Conservation (phyloP, 169 alveolate species). For the Eimeria acervulina region DNA sequence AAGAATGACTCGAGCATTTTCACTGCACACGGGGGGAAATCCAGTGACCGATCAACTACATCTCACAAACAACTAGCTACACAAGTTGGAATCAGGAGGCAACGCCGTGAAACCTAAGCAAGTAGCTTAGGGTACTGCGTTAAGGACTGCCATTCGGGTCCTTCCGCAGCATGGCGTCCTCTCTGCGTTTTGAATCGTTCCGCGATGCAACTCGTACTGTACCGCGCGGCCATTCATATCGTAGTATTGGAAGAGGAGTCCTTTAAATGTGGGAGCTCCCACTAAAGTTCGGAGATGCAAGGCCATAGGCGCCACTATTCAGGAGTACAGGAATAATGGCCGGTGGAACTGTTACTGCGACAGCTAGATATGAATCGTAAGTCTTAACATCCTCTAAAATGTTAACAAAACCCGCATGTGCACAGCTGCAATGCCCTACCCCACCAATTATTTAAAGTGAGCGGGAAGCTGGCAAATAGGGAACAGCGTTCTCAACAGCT, state of each 20-base stretch:
- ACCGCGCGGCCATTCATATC: background rate
- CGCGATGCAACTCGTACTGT: background rate
- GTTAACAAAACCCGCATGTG: background rate
- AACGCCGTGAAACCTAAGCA: background rate
- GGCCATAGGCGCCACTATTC: background rate
- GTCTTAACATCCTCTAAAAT: background rate
- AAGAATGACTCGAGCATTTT: constrained; percentile 73
- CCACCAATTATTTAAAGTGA: background rate
- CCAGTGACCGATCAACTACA: background rate
- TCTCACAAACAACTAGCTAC: background rate
- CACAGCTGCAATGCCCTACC: background rate
- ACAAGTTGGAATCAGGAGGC: background rate
- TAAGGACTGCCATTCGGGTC: background rate
- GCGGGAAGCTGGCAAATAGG: background rate
- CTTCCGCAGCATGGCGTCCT: background rate
- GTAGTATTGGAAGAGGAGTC: background rate
- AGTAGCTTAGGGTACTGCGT: background rate
- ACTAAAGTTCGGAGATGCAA: background rate
- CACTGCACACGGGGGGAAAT: background rate
- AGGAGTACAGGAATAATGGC: background rate
- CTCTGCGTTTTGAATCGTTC: background rate
- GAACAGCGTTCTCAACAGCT: background rate
- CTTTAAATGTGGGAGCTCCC: constrained; percentile 16
- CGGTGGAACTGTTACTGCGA: background rate
- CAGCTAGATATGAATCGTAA: background rate